Conservation (phyloP, 345 rosid species). For the Gossypium rotundifolium region DNA sequence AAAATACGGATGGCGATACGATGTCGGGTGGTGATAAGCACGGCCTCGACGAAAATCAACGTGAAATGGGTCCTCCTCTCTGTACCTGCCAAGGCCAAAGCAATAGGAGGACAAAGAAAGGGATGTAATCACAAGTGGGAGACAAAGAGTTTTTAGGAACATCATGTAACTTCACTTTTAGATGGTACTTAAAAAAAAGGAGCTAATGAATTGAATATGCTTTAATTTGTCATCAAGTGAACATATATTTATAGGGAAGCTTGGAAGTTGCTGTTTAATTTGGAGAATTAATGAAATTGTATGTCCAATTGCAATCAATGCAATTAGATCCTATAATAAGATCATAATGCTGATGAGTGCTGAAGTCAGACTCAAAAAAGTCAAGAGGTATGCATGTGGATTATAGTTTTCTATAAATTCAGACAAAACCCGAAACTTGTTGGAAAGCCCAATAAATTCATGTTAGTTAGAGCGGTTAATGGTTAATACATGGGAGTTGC, state of each 20-base stretch:
- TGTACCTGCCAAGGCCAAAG: constrained; percentile 18
- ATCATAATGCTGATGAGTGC: too few relatives aligned
- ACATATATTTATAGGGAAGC: constrained; percentile 12
- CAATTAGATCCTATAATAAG: too few relatives aligned
- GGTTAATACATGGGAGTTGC: too few relatives aligned
- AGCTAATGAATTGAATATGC: background rate
- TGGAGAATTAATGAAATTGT: background rate
- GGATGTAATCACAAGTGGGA: background rate
- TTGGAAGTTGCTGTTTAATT: background rate
- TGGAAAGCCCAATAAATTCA: too few relatives aligned
- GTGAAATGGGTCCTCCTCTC: constrained; percentile 7
- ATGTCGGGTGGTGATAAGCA: background rate
- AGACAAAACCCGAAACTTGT: too few relatives aligned
- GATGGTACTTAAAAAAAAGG: background rate
- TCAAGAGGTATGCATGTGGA: too few relatives aligned
- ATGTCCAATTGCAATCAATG: background rate
- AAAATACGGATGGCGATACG: background rate
- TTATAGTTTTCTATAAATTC: too few relatives aligned
- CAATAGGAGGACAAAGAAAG: constrained; percentile 13
- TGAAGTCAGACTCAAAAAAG: too few relatives aligned
- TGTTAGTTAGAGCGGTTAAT: too few relatives aligned
- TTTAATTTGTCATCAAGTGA: background rate
- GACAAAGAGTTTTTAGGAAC: constrained; percentile 13
- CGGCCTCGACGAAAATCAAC: background rate
- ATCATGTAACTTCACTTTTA: constrained; percentile 7